A percentile compares a stretch with the other conserved stretches of the same genome.
Evolutionary conservation across 148 eudicot species (phyloP).

Genomic region (Rhododendron ovatum): DNA sequence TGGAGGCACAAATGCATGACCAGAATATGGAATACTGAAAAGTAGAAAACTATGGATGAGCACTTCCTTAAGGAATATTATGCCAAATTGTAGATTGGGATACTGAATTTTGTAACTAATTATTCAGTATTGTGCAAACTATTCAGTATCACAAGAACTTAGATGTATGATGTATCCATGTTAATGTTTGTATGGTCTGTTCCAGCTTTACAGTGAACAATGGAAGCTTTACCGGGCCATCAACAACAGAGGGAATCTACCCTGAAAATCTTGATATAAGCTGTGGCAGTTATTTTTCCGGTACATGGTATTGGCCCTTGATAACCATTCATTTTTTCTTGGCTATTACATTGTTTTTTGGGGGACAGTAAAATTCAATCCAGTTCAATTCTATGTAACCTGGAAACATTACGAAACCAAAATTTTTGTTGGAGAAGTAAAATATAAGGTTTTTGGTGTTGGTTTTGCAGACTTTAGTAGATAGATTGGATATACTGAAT

Average conservation of each 20-base stretch:
- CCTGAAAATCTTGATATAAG: constrained; percentile 15
- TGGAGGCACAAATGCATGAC: too few relatives aligned
- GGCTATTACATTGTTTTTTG: not conserved
- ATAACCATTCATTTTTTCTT: constrained; percentile 13
- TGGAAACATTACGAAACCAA: not conserved
- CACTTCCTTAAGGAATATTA: too few relatives aligned
- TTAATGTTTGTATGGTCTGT: not conserved
- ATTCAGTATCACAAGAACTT: not conserved
- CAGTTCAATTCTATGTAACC: not conserved
- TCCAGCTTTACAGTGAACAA: constrained; percentile 19
- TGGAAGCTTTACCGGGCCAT: constrained; percentile 15
- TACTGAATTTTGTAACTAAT: too few relatives aligned
- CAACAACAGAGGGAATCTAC: not conserved
- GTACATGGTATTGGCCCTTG: not conserved
- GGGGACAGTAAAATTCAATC: not conserved
- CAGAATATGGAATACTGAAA: too few relatives aligned
- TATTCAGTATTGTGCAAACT: not conserved
- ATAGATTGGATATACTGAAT: not conserved
- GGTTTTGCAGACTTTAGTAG: not conserved
- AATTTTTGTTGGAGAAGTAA: not conserved
- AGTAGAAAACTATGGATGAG: too few relatives aligned
- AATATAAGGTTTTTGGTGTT: not conserved
- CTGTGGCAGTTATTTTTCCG: not conserved
- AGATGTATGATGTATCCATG: not conserved
- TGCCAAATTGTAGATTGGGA: too few relatives aligned